These are phyloP conservation scores for Tylopilus balloui DNA, from an alignment of 768 basidiomycete species.

Conservation along the genomic window DNA sequence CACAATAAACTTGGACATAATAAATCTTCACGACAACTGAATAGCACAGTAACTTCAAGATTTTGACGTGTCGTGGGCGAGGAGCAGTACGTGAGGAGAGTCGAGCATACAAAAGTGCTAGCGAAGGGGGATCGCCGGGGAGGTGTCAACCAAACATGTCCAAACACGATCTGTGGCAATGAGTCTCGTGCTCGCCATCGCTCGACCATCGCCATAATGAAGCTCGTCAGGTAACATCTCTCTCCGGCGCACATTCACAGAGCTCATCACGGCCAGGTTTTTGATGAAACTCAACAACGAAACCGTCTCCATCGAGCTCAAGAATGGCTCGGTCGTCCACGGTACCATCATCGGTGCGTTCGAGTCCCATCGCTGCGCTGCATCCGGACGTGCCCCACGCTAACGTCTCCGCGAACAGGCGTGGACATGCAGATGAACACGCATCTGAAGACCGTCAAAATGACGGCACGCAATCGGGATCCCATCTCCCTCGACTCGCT, in stretches of 20 bases:
- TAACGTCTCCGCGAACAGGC: conserved; percentile 45
- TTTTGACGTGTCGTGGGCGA: neutral
- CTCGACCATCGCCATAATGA: conserved; percentile 49
- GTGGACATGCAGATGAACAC: conserved; percentile 99
- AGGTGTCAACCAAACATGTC: conserved; percentile 15
- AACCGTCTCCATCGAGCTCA: conserved; percentile 96
- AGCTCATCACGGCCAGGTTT: conserved; percentile 55
- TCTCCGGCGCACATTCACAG: conserved; percentile 6
- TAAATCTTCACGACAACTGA: no score
- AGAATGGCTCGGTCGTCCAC: conserved; percentile 93
- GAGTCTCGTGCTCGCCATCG: conserved; percentile 13
- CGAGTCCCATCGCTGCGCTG: neutral
- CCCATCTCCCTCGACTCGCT: conserved; percentile 83
- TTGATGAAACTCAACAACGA: conserved; percentile 99
- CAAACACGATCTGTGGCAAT: conserved; percentile 22
- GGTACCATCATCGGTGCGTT: conserved; percentile 92
- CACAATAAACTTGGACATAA: no score
- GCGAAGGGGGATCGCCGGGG: no score
- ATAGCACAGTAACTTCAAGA: no score
- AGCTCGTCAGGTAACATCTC: conserved; percentile 69
- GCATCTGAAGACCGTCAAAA: conserved; percentile 94
- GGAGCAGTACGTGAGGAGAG: neutral
- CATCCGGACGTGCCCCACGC: neutral
- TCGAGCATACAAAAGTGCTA: no score
- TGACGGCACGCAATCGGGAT: conserved; percentile 89